Base-by-base conservation (phyloP, 495 filamentous ascomycete genomes). In the Lasiosphaeria hispida region DNA sequence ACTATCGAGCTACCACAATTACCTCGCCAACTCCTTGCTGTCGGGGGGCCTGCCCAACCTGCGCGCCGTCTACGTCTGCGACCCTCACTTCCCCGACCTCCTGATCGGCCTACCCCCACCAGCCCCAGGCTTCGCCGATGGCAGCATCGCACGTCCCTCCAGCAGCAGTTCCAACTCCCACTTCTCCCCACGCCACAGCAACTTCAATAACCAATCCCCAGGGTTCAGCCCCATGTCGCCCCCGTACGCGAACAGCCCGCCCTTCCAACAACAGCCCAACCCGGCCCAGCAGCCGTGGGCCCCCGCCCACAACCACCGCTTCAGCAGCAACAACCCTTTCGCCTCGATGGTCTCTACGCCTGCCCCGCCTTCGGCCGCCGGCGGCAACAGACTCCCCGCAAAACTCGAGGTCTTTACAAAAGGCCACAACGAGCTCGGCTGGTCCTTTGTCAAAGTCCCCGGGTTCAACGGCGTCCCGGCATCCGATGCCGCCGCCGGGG, bases 381-480 rank as follows among this genome's bases (percentile, higher is more conserved):
- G 62, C 41, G 42, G 64, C 36, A n/a, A 71, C 67, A 47, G 79
- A 69, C 61, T 88, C 80, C 66, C 75, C 59, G 85, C 88, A 58
- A 83, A 83, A 7, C 79, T 96, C 30, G 84, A 89, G 63, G 84
- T 96, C 23, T 96, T 92, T 70, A 90, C 84, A 69, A 96, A 96
- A 73, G 88, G 89, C 23, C 79, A 91, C 15, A 86, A 92, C 58
- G 90, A 71, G 63, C 75, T 90, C 17, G 90, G 92, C 61, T 96
- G 92, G 92, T 87, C 88, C 60, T 88, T 92, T 67, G 74, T 75
- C 19, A 68, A 68, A 30, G 74, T 82, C 18, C 71, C 75, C 9
- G 63, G 48, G 23, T 30, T 30, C 23, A 30, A 30, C 23, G 23
- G 23, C 23, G 23, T 30, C 2, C 23, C 23, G 23, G 23, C 23